Evolutionary conservation across 2,329 filamentous ascomycete species (phyloP).

Genomic region (Aspergillus sp.): DNA sequence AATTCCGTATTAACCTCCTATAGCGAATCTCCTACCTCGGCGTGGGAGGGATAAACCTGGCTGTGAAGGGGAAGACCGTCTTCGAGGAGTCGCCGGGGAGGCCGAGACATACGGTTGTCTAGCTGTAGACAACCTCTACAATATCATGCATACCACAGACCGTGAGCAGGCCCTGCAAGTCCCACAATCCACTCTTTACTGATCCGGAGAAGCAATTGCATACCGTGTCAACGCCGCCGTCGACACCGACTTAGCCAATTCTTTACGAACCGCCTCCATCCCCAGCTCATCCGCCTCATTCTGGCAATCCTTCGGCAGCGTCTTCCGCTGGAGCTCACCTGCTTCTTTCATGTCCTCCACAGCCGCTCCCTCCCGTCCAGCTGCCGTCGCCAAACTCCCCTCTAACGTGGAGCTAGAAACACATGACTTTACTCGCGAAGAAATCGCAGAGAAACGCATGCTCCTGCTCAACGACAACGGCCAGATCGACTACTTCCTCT

Average conservation of each 20-base stretch:
- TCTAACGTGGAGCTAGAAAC: slow-evolving; percentile 88
- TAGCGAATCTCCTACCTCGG: slow-evolving; percentile 69
- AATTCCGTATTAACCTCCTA: neutral
- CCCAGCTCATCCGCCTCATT: slow-evolving; percentile 69
- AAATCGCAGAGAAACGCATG: slow-evolving; percentile 86
- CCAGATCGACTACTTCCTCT: slow-evolving; percentile 87
- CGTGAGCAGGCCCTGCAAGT: slow-evolving; percentile 42
- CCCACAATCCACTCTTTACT: slow-evolving; percentile 43
- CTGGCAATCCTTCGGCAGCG: slow-evolving; percentile 63
- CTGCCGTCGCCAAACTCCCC: slow-evolving; percentile 58
- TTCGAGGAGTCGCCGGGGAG: slow-evolving; percentile 69
- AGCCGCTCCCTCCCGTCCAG: slow-evolving; percentile 61
- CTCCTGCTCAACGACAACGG: slow-evolving; percentile 92
- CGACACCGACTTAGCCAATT: slow-evolving; percentile 74
- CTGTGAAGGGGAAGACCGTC: slow-evolving; percentile 62
- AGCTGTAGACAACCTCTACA: slow-evolving; percentile 94
- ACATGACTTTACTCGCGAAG: slow-evolving; percentile 90
- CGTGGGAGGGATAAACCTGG: slow-evolving; percentile 74
- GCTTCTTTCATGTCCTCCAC: slow-evolving; percentile 60
- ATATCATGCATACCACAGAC: slow-evolving; percentile 74
- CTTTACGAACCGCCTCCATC: slow-evolving; percentile 74
- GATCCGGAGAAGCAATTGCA: slow-evolving; percentile 64
- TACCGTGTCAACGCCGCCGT: slow-evolving; percentile 91
- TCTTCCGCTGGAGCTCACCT: slow-evolving; percentile 57
- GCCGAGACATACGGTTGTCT: slow-evolving; percentile 82